Evolutionary conservation across 2,329 filamentous ascomycete genomes (phyloP).

Genomic region (Pseudogymnoascus pannorum): DNA sequence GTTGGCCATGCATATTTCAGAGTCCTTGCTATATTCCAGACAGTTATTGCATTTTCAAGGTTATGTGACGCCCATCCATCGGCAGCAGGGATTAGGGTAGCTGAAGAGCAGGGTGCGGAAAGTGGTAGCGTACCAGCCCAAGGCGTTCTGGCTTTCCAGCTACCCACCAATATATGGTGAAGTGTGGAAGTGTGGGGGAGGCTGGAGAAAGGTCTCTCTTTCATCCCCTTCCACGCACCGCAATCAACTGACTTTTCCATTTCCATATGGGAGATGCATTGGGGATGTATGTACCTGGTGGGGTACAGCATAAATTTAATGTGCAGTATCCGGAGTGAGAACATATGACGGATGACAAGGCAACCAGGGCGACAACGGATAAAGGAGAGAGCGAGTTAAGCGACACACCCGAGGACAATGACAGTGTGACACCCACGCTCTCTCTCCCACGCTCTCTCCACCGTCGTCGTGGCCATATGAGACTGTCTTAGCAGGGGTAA

Average conservation of each 20-base stretch:
- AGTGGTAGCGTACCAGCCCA: slow-evolving; percentile 8
- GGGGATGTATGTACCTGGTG: not conserved
- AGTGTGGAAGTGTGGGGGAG: not conserved
- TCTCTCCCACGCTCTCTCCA: not conserved
- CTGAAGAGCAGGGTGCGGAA: slow-evolving; percentile 7
- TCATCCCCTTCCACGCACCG: not conserved
- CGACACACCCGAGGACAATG: too few relatives aligned
- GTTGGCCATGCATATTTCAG: not conserved
- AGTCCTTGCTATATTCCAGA: not conserved
- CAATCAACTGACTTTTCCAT: not conserved
- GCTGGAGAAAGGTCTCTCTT: not conserved
- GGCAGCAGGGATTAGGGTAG: slow-evolving; percentile 7
- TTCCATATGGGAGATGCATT: not conserved
- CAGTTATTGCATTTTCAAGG: slow-evolving; percentile 1
- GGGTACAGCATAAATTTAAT: not conserved
- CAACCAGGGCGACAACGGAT: not conserved
- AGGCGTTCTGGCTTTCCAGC: slow-evolving; percentile 2
- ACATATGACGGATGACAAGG: not conserved
- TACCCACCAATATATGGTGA: not conserved
- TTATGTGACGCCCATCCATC: not conserved
- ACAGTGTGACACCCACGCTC: not conserved
- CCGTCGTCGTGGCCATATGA: not conserved
- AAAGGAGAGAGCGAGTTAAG: not conserved
- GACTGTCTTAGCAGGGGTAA: slow-evolving; percentile 1
- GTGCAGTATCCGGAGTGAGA: not conserved